Evolutionary conservation across 345 rosid species (phyloP).

Genomic region (Syzygium oleosum): DNA sequence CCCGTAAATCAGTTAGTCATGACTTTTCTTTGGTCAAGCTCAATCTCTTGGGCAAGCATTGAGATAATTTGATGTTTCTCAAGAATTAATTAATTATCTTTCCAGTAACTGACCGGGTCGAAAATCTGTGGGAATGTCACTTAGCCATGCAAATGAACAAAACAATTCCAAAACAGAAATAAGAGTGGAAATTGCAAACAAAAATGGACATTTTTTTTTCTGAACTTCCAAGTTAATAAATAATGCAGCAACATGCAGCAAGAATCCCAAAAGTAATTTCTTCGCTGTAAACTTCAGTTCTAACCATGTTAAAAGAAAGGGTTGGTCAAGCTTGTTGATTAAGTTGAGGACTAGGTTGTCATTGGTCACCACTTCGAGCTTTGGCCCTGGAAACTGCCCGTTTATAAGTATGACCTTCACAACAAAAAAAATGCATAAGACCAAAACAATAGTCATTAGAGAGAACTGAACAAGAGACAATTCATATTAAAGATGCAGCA

Average conservation of each 20-base stretch:
- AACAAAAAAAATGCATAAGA: background rate
- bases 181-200: background rate
- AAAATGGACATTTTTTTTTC: background rate
- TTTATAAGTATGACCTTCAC: slow-evolving; percentile 85
- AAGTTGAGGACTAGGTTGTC: slow-evolving; percentile 78
- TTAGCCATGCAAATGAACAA: background rate
- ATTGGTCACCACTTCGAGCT: slow-evolving; percentile 82
- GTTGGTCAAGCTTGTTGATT: slow-evolving; percentile 82
- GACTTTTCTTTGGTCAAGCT: background rate
- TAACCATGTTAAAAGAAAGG: slow-evolving; percentile 86
- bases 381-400: slow-evolving; percentile 93
- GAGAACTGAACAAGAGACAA: background rate
- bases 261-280: background rate
- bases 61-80: background rate
- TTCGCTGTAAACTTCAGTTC: background rate
- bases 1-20: background rate
- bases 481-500: background rate
- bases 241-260: background rate
- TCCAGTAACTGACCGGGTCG: background rate
- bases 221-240: background rate
- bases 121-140: background rate
- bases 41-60: background rate
- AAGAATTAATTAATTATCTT: background rate
- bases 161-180: background rate
- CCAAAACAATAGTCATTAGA: background rate